Percentiles rank a stretch among this genome's conserved stretches.
phyloP scores from a whole-genome alignment of 768 basidiomycete species.

The Rhizopogon vesiculosus region DNA sequence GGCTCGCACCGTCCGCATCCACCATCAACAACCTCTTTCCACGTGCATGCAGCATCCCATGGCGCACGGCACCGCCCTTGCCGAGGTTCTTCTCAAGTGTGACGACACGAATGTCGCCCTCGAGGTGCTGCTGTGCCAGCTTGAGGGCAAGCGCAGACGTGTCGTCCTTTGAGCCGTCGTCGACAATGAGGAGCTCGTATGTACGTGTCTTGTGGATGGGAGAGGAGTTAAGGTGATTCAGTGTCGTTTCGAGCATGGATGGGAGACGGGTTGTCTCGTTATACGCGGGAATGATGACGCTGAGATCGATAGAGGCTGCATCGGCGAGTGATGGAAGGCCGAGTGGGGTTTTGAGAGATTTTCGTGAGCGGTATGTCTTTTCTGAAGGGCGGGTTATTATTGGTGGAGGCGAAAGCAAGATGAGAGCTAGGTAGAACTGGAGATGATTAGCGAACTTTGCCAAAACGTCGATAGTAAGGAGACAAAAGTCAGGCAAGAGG shows the following conservation, averaged over 20 bases:
- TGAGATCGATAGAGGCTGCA: constrained; percentile 60
- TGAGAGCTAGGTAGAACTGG: constrained; percentile 66
- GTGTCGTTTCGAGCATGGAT: constrained; percentile 73
- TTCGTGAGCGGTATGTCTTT: constrained; percentile 57
- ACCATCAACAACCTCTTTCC: constrained; percentile 83
- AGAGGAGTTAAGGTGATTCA: constrained; percentile 54
- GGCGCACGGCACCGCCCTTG: constrained; percentile 90
- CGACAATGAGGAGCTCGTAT: constrained; percentile 82
- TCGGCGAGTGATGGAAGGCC: constrained; percentile 56
- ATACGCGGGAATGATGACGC: constrained; percentile 86
- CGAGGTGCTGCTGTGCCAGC: constrained; percentile 52
- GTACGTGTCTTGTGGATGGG: constrained; percentile 38
- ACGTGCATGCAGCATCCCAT: constrained; percentile 82
- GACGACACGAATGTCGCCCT: constrained; percentile 70
- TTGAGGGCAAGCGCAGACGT: constrained; percentile 63
- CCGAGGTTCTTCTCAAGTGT: constrained; percentile 77
- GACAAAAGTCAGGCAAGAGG: constrained; percentile 32
- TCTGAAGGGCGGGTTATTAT: constrained; percentile 64
- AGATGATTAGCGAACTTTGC: constrained; percentile 10
- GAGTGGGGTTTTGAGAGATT: constrained; percentile 47
- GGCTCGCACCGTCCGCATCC: constrained; percentile 92
- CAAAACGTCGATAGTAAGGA: neutral
- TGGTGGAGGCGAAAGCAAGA: constrained; percentile 70
- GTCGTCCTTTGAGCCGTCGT: constrained; percentile 82
- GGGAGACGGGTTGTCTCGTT: constrained; percentile 86